phyloP scores from a whole-genome alignment of 2,329 filamentous ascomycete genomes.

The Aspergillus intermedius region DNA sequence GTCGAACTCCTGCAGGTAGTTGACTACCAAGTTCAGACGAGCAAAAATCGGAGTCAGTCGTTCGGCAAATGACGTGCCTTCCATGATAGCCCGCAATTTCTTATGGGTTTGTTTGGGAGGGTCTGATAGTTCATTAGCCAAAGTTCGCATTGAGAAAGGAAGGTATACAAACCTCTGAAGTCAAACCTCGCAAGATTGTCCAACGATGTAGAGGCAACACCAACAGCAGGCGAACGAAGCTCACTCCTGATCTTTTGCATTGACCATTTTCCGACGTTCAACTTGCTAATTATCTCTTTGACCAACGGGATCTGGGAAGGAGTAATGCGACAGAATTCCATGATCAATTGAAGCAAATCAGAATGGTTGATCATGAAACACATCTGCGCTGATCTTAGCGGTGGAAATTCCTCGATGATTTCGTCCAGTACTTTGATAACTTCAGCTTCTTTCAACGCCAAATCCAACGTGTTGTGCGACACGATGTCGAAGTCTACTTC shows the following conservation, averaged over 20 bases:
- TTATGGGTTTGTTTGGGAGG: conserved; percentile 68
- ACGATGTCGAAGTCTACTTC: conserved; percentile 97
- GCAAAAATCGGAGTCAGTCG: conserved; percentile 55
- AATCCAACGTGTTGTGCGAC: conserved; percentile 71
- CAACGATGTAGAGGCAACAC: conserved; percentile 79
- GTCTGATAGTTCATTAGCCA: conserved; percentile 50
- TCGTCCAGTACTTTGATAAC: conserved; percentile 92
- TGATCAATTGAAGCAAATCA: conserved; percentile 76
- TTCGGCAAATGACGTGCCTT: conserved; percentile 48
- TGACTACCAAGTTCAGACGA: conserved; percentile 70
- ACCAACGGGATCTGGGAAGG: conserved; percentile 60
- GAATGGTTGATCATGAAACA: conserved; percentile 89
- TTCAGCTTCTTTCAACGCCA: conserved; percentile 87
- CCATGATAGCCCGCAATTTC: conserved; percentile 51
- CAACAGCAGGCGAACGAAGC: conserved; percentile 71
- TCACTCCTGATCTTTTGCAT: conserved; percentile 81
- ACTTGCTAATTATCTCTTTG: conserved; percentile 76
- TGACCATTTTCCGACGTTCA: conserved; percentile 72
- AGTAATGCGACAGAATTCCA: conserved; percentile 80
- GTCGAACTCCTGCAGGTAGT: conserved; percentile 68
- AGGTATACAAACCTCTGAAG: conserved; percentile 59
- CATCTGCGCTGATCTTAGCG: conserved; percentile 64
- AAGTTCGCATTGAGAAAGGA: conserved; percentile 49
- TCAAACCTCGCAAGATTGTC: conserved; percentile 89
- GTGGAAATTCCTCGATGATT: conserved; percentile 72